Conservation (phyloP, 1,284 basidiomycete species). For the Apiotrichum gracile region DNA sequence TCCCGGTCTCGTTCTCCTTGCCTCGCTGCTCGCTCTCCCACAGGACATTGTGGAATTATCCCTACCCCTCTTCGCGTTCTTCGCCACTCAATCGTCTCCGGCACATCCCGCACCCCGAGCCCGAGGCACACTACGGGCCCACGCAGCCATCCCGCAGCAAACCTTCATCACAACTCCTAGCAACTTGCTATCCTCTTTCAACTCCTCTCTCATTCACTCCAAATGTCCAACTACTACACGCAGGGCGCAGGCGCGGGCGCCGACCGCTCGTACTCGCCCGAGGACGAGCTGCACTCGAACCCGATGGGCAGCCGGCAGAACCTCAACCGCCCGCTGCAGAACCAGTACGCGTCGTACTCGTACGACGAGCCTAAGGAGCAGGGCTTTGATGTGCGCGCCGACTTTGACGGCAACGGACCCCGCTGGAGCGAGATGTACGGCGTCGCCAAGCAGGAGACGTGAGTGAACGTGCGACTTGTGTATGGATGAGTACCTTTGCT, state of each 20-base stretch:
- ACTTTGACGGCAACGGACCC: constrained; percentile 83
- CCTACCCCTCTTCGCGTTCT: too few relatives aligned
- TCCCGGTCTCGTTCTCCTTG: too few relatives aligned
- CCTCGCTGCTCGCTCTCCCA: too few relatives aligned
- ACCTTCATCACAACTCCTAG: too few relatives aligned
- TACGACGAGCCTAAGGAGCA: constrained; percentile 41
- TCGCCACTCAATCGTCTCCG: too few relatives aligned
- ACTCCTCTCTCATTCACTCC: too few relatives aligned
- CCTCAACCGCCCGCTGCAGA: not conserved
- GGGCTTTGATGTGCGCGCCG: constrained; percentile 76
- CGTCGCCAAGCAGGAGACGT: constrained; percentile 49
- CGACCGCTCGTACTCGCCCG: constrained; percentile 1
- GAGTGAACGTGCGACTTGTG: constrained; percentile 23
- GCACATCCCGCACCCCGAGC: too few relatives aligned
- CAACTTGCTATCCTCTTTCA: too few relatives aligned
- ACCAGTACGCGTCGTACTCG: constrained; percentile 17
- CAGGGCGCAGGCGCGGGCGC: constrained; percentile 5
- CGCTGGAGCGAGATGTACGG: constrained; percentile 57
- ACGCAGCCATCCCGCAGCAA: too few relatives aligned
- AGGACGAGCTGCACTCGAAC: constrained; percentile 5
- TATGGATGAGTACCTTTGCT: not conserved
- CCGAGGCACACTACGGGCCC: too few relatives aligned
- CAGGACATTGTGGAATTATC: too few relatives aligned
- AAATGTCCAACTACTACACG: constrained; percentile 18
- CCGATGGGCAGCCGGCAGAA: not conserved